Evolutionary conservation across 2,329 filamentous ascomycete genomes (phyloP).

Genomic region (Penicillium sp.): DNA sequence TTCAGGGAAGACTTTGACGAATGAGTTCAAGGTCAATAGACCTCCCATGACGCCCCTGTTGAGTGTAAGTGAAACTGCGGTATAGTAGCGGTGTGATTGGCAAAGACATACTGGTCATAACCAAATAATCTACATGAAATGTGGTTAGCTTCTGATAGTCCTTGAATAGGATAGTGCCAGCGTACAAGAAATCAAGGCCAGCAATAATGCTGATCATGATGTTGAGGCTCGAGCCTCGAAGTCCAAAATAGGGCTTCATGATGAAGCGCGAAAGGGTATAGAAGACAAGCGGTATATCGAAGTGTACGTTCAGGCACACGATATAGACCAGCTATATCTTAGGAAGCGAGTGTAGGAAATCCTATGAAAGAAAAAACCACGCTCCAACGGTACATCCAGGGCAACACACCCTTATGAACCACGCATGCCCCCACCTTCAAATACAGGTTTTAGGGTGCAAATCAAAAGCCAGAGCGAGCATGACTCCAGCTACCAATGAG

Average conservation of each 20-base stretch:
- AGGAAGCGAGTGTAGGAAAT: neutral
- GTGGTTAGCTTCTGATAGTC: neutral
- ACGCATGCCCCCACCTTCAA: slow-evolving; percentile 1
- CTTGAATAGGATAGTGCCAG: neutral
- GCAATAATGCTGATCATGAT: slow-evolving; percentile 70
- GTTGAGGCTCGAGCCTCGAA: slow-evolving; percentile 66
- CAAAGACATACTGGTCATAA: slow-evolving; percentile 61
- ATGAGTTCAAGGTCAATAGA: slow-evolving; percentile 68
- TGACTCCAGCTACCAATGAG: neutral
- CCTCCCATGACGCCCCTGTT: slow-evolving; percentile 68
- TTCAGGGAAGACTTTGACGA: slow-evolving; percentile 56
- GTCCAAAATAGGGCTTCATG: slow-evolving; percentile 60
- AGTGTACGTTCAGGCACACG: neutral
- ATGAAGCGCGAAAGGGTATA: slow-evolving; percentile 1
- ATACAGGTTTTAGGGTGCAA: neutral
- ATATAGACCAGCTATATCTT: neutral
- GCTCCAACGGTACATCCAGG: neutral
- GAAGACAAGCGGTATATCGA: neutral
- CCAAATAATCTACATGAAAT: slow-evolving; percentile 48
- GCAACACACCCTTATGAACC: slow-evolving; percentile 15
- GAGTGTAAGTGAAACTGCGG: slow-evolving; percentile 2
- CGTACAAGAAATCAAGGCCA: slow-evolving; percentile 67
- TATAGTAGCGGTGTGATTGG: neutral
- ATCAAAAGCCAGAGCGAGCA: neutral
- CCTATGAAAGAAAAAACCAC: neutral